Evolutionary conservation across 306 rosid genomes (phyloP).

Genomic region (Dicorynia guianensis): DNA sequence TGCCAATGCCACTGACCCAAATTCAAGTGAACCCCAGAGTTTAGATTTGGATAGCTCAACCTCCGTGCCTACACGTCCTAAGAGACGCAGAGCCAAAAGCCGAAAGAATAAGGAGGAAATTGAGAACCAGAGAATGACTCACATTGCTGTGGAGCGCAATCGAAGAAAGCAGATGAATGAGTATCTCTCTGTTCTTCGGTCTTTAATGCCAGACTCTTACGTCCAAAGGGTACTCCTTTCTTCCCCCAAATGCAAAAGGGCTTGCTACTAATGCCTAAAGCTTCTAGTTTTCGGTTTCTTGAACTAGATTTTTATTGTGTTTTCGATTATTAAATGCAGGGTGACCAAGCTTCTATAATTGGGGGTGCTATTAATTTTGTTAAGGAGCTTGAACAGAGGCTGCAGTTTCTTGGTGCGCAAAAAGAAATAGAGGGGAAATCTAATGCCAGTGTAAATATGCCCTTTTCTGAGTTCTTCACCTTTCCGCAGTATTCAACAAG

Average conservation of each 20-base stretch:
- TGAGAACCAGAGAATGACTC: constrained; percentile 97
- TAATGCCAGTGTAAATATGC: constrained; percentile 28
- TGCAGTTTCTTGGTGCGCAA: constrained; percentile 67
- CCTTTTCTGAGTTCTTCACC: constrained; percentile 86
- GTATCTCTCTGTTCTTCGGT: constrained; percentile 87
- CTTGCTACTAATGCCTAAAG: not conserved
- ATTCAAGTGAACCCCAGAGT: constrained; percentile 29
- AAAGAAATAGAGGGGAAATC: constrained; percentile 40
- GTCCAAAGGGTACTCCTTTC: constrained; percentile 80
- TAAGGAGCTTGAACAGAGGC: constrained; percentile 84
- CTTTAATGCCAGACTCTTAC: constrained; percentile 90
- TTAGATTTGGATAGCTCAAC: constrained; percentile 45
- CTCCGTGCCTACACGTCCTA: constrained; percentile 50
- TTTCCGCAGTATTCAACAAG: constrained; percentile 82
- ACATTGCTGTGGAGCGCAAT: constrained; percentile 94
- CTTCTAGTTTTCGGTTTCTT: not conserved
- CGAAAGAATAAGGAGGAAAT: constrained; percentile 86
- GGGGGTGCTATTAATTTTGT: constrained; percentile 95
- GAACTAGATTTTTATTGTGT: not conserved
- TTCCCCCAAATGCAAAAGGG: no score
- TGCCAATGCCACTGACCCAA: constrained; percentile 26
- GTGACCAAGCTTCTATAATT: constrained; percentile 93
- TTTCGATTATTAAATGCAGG: constrained; percentile 55
- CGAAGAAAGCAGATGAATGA: constrained; percentile 93
- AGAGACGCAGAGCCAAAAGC: constrained; percentile 74